These are phyloP conservation scores for Pilatotrama ljubarskyi DNA, from an alignment of 768 basidiomycete genomes.

Conservation along the genomic window DNA sequence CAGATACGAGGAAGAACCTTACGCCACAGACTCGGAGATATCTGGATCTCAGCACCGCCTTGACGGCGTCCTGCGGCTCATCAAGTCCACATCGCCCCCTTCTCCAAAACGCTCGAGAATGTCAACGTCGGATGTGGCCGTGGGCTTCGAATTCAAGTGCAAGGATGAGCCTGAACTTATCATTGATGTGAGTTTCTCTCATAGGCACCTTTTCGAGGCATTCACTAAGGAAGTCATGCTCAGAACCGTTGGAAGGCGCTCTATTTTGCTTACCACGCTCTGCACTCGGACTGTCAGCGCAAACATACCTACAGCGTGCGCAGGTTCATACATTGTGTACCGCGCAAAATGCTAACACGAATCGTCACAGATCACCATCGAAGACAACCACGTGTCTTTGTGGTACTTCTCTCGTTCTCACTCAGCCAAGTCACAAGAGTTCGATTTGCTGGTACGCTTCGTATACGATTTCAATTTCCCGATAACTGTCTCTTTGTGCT, in stretches of 20 bases:
- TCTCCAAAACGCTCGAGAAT: not conserved
- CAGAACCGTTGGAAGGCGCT: not conserved
- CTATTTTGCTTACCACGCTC: not conserved
- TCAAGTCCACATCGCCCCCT: not conserved
- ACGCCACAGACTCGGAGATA: not conserved
- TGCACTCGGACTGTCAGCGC: not conserved
- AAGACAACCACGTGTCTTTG: too few species aligned
- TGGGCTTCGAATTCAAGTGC: not conserved
- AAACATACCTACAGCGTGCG: conserved; percentile 1
- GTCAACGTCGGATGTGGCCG: not conserved
- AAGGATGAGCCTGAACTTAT: not conserved
- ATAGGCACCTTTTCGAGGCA: not conserved
- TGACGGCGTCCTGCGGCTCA: not conserved
- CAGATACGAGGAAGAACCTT: too few species aligned
- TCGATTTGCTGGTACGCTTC: not conserved
- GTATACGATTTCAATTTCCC: too few species aligned
- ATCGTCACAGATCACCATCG: conserved; percentile 6
- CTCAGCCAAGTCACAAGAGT: not conserved
- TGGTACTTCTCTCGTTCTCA: too few species aligned
- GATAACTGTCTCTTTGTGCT: not conserved
- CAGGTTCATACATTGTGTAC: not conserved
- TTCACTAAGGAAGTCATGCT: not conserved
- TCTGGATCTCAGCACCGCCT: not conserved
- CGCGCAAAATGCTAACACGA: not conserved
- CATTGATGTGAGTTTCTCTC: not conserved